A percentile compares a stretch with the other conserved stretches of the same genome.
Evolutionary conservation across 768 basidiomycete species (phyloP).

Genomic region (Gautieria morchelliformis): DNA sequence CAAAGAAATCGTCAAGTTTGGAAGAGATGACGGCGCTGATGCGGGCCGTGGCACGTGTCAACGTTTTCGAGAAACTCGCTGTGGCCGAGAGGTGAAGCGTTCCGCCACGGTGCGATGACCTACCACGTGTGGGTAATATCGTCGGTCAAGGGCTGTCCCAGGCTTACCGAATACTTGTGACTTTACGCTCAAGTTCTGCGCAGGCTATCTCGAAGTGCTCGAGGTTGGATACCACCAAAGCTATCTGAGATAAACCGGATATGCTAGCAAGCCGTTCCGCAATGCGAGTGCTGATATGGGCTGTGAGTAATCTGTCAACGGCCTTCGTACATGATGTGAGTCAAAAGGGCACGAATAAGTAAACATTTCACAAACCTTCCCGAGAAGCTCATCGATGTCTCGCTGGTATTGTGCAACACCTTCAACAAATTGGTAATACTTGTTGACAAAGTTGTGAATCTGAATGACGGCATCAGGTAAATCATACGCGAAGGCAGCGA

Average conservation of each 20-base stretch:
- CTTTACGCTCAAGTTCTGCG: conserved; percentile 71
- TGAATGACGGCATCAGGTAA: conserved; percentile 21
- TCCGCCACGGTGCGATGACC: conserved; percentile 77
- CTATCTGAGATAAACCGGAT: conserved; percentile 79
- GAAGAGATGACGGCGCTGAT: conserved; percentile 78
- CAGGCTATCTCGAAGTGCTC: conserved; percentile 87
- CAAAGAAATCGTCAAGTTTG: conserved; percentile 94
- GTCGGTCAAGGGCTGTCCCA: background rate
- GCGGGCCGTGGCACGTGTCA: conserved; percentile 59
- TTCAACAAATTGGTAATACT: conserved; percentile 94
- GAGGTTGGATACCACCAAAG: conserved; percentile 86
- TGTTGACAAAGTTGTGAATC: conserved; percentile 84
- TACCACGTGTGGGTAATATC: conserved; percentile 22
- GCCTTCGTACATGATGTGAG: conserved; percentile 43
- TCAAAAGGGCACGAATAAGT: background rate
- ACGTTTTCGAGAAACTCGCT: conserved; percentile 57
- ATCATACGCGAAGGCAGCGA: background rate
- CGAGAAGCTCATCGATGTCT: conserved; percentile 84
- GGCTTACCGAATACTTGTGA: conserved; percentile 70
- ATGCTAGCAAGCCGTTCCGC: conserved; percentile 63
- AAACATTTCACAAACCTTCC: conserved; percentile 46
- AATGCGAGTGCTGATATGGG: conserved; percentile 69
- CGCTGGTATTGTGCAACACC: conserved; percentile 87
- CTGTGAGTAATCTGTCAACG: conserved; percentile 71
- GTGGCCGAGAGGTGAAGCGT: conserved; percentile 56